Conservation (phyloP, 2,329 filamentous ascomycete genomes). For the Ceratocystis papillata region DNA sequence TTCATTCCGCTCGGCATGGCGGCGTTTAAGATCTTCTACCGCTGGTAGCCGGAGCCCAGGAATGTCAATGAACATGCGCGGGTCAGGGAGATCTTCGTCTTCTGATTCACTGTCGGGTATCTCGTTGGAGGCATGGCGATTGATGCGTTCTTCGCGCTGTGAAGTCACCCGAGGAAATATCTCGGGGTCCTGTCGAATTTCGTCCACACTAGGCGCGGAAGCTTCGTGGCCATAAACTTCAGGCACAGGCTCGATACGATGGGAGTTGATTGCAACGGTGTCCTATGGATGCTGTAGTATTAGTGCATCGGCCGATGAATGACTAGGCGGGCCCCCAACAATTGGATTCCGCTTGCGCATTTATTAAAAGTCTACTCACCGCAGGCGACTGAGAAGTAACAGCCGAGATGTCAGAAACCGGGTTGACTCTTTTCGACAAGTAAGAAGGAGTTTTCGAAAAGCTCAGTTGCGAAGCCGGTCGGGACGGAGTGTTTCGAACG, state of each 20-base stretch:
- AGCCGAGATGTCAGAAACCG: neutral
- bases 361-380: no score
- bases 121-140: neutral
- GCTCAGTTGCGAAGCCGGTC: neutral
- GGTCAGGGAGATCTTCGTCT: constrained; percentile 8
- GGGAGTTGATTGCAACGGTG: no score
- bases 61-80: constrained; percentile 15
- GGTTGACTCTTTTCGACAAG: neutral
- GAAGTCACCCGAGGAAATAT: neutral
- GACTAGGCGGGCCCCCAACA: no score
- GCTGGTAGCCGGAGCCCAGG: constrained; percentile 4
- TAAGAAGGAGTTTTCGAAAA: neutral
- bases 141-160: neutral
- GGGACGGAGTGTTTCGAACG: neutral
- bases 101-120: neutral
- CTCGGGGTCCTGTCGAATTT: neutral
- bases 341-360: no score
- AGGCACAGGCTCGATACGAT: no score
- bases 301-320: no score
- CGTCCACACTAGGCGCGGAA: no score
- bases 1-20: neutral
- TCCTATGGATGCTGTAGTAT: no score
- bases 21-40: constrained; percentile 4
- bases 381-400: neutral
- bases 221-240: no score